Conservation (phyloP, 163 green algal genomes). For the Scenedesmus sp. region DNA sequence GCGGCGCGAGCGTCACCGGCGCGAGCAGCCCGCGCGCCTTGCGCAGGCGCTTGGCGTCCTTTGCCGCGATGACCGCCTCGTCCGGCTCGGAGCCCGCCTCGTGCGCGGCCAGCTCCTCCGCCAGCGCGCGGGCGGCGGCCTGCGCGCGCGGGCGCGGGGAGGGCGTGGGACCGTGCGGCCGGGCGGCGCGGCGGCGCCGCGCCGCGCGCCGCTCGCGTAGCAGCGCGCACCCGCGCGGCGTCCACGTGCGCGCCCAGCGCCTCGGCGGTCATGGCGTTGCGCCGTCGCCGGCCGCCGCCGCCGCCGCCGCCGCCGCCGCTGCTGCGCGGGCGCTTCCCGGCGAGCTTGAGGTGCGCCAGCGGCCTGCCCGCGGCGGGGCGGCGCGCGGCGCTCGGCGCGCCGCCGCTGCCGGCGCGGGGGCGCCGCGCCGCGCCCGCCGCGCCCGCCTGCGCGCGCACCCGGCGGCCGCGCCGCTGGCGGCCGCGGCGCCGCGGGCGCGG, state of each 20-base stretch:
- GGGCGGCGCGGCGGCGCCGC: no score
- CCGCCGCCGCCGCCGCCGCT: neutral
- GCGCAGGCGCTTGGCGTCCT: conserved; percentile 60
- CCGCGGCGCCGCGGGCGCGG: no score
- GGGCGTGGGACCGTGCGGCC: no score
- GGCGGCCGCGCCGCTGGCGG: neutral
- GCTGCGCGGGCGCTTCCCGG: conserved; percentile 1
- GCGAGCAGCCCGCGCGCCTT: conserved; percentile 60
- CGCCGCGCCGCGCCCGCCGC: no score
- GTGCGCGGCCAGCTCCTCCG: neutral
- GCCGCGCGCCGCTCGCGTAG: neutral
- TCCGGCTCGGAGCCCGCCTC: conserved; percentile 60
- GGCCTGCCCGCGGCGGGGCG: conserved; percentile 1
- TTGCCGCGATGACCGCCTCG: conserved; percentile 73
- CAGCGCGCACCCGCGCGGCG: conserved; percentile 17
- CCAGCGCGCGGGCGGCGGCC: conserved; percentile 8
- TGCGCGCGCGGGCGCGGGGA: no score
- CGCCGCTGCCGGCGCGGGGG: no score
- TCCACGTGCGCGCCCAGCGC: conserved; percentile 14
- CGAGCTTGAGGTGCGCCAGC: conserved; percentile 28
- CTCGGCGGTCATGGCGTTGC: conserved; percentile 25
- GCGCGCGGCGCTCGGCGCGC: no score
- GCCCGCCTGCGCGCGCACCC: neutral
- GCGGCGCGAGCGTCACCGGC: conserved; percentile 50
- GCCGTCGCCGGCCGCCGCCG: neutral